Evolutionary conservation across 1,284 basidiomycete genomes (phyloP).

Genomic region (Ustilago lituana): DNA sequence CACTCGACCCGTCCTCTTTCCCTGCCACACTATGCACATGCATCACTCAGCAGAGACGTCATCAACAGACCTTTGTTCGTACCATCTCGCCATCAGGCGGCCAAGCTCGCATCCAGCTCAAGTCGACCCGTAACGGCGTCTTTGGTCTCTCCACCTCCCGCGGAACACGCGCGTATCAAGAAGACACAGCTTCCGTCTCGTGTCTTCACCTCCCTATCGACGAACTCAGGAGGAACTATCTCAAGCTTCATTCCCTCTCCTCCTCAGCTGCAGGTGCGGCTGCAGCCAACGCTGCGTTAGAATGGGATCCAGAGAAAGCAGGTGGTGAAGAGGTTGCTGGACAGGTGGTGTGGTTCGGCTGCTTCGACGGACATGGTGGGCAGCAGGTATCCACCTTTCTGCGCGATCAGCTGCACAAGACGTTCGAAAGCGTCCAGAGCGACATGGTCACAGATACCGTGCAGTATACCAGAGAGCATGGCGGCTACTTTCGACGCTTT

Average conservation of each 20-base stretch:
- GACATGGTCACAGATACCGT: constrained; percentile 64
- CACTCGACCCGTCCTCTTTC: constrained; percentile 5
- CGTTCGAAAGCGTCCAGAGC: constrained; percentile 55
- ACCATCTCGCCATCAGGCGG: constrained; percentile 34
- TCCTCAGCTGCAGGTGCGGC: constrained; percentile 20
- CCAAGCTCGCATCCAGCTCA: constrained; percentile 43
- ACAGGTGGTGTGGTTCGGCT: constrained; percentile 65
- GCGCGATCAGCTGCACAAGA: constrained; percentile 52
- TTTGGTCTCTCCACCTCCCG: constrained; percentile 53
- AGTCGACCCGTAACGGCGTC: constrained; percentile 40
- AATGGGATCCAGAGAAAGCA: constrained; percentile 53
- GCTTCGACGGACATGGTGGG: constrained; percentile 65
- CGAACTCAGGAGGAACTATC: constrained; percentile 49
- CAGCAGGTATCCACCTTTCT: constrained; percentile 57
- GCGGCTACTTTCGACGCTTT: constrained; percentile 65
- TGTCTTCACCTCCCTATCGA: constrained; percentile 56
- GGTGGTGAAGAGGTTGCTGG: constrained; percentile 58
- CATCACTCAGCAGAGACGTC: constrained; percentile 12
- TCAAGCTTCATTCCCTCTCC: constrained; percentile 32
- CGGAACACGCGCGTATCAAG: constrained; percentile 60
- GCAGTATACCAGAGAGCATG: constrained; percentile 59
- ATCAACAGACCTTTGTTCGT: constrained; percentile 42
- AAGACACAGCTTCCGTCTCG: constrained; percentile 60
- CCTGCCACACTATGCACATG: constrained; percentile 5
- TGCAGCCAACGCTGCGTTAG: constrained; percentile 39